Evolutionary conservation across 2,329 filamentous ascomycete species (phyloP), one percentile per base, ranked within the genome.

Genomic region (Aspergillus eucalypticola): DNA sequence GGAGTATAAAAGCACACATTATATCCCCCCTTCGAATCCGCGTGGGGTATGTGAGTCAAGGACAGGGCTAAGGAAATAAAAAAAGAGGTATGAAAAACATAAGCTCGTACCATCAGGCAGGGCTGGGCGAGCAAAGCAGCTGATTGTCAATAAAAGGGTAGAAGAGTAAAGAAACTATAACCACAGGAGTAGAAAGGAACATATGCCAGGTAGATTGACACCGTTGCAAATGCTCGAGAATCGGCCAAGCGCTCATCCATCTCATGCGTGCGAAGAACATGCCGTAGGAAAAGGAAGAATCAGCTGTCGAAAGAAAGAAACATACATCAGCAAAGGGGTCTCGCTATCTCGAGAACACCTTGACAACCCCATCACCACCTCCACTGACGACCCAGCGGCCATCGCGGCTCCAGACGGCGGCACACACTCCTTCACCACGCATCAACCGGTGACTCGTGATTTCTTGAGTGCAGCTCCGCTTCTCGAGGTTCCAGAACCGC

Each of bases 401-500:
- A 73, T 99, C 95, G 69, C 92, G 90, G 73, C 92, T 96, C 95
- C 95, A 99, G 17, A 95, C 91, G 4, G 96, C 94, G 15, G 89
- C 86, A 77, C 94, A 98, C 7, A 98, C 92, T 21, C 95, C 95
- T 75, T 99, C 95, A 52, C 94, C 95, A 54, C 95, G 87, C 93
- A 98, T 97, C 66, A 96, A 85, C 42, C 95, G 87, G 77, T 98
- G 93, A 62, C 87, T 91, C 2, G 92, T 96, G 69, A 99, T 92
- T 75, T 98, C 95, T 76, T 99, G 95, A 4, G 90, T 95, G 79
- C 95, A 99, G 49, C 89, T 90, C 54, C 95, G 87, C 81, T 96
- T 99, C 76, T 99, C 95, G 21, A 99, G 83, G 29, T 90, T 93
- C 95, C 95, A 99, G 84, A 99, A 97, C 27, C 95, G 89, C 59